Evolutionary conservation across 2,329 filamentous ascomycete species (phyloP).

Genomic region (Botryotinia calthae): DNA sequence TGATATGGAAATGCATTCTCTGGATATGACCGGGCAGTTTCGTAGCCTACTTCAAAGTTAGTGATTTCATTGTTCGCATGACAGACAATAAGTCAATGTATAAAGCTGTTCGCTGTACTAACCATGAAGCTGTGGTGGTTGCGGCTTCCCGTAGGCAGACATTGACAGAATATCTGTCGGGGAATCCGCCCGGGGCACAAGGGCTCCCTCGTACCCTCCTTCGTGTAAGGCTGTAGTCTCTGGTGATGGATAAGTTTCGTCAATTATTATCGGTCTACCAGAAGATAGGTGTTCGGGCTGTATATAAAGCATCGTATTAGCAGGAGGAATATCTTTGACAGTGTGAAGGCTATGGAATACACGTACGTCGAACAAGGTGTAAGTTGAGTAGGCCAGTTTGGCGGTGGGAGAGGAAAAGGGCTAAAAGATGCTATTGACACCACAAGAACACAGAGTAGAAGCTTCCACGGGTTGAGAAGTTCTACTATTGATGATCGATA

Average conservation of each 20-base stretch:
- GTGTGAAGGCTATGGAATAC: neutral
- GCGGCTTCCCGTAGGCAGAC: conserved; percentile 77
- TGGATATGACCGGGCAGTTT: conserved; percentile 34
- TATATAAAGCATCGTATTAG: conserved; percentile 25
- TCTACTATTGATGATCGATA: conserved; percentile 13
- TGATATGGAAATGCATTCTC: conserved; percentile 48
- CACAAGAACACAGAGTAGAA: neutral
- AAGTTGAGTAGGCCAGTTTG: conserved; percentile 40
- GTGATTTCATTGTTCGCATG: conserved; percentile 11
- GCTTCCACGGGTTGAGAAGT: conserved; percentile 1
- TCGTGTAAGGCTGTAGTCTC: conserved; percentile 40
- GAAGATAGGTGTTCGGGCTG: conserved; percentile 36
- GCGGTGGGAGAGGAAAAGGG: conserved; percentile 28
- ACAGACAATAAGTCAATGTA: conserved; percentile 9
- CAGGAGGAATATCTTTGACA: conserved; percentile 11
- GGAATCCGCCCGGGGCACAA: conserved; percentile 38
- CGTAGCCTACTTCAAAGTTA: conserved; percentile 35
- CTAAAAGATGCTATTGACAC: conserved; percentile 11
- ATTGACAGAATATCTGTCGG: conserved; percentile 57
- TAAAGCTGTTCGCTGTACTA: conserved; percentile 46
- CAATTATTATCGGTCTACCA: conserved; percentile 38
- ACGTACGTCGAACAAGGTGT: conserved; percentile 38
- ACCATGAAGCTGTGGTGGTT: conserved; percentile 79
- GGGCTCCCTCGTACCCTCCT: conserved; percentile 39
- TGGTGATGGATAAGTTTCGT: conserved; percentile 40